Evolutionary conservation across 805 yeast genomes (phyloP).

Genomic region (Monosporozyma yasuniensis): DNA sequence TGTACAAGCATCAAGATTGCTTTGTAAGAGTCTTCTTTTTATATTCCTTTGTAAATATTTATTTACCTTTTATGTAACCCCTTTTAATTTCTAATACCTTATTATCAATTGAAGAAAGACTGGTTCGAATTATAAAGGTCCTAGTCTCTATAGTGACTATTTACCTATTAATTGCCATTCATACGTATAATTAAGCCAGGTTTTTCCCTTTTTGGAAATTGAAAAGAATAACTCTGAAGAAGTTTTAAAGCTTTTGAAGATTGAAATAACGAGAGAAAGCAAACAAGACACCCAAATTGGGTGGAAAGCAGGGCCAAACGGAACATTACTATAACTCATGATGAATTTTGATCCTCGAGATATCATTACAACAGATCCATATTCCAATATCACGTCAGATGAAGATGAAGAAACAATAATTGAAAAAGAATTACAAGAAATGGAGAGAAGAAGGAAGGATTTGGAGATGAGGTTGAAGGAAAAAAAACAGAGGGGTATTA

Average conservation of each 20-base stretch:
- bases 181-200: neutral
- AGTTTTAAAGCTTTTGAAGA: neutral
- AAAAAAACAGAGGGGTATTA: conserved; percentile 11
- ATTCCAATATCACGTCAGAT: conserved; percentile 15
- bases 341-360: conserved; percentile 23
- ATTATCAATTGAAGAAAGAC: too few relatives aligned
- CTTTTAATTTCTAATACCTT: too few relatives aligned
- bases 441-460: conserved; percentile 22
- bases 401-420: conserved; percentile 18
- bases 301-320: too few relatives aligned
- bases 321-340: neutral
- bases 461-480: conserved; percentile 18
- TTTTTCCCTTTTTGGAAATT: neutral
- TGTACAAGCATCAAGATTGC: too few relatives aligned
- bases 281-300: neutral
- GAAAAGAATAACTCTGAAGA: neutral
- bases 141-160: too few relatives aligned
- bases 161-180: too few relatives aligned
- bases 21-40: too few relatives aligned
- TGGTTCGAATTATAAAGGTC: too few relatives aligned
- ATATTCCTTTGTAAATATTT: too few relatives aligned
- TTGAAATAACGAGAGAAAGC: neutral
- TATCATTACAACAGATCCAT: conserved; percentile 12
- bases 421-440: conserved; percentile 16
- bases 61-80: too few relatives aligned